Evolutionary conservation across 768 basidiomycete genomes (phyloP), one percentile per base, ranked within the genome.

Genomic region (Xanthoconium stramineum): DNA sequence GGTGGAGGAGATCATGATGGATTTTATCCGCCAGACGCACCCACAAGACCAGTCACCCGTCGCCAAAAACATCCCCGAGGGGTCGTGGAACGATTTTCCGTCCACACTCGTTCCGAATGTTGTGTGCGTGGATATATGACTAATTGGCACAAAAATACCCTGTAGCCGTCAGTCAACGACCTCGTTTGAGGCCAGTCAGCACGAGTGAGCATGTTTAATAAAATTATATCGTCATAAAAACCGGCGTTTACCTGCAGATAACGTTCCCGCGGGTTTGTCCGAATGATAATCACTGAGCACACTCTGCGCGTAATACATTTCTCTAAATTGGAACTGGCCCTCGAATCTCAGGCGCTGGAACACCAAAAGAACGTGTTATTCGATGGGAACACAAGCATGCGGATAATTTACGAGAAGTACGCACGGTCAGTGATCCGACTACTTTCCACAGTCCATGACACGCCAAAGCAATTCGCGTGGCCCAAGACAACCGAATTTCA

Each of bases 231-330:
- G 28, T 46, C 42, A 37, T 5, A 38, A 50, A 50, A 46, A 15
- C 4, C 47, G 35, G 17, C 13, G 5, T 55, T 55, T 59, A 58
- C 57, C 46, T 51, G 50, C 43, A 47, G 33, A 62, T 56, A 47
- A 53, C 35, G 51, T 62, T 58, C 48, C 68, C 63, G 63, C 68
- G 68, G 62, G 59, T 55, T 40, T 62, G 60, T 20, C n/a, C 37
- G 20, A 33, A 49, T 0, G 50, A 57, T 52, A 47, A 52, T 50
- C 56, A 54, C 52, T 53, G 58, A 13, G 37, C 40, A 32, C 42
- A 15, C 24, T 48, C 53, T 36, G 44, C 52, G 48, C 52, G 30
- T 56, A 58, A 60, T 45, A 45, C 42, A 47, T 47, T 52, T 38
- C 57, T 59, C 50, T 38, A 19, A 44, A 53, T 12, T 48, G 46